These are phyloP conservation scores for Yamadazyma membranifaciens DNA, from an alignment of 1,139 yeast genomes.

Conservation along the genomic window DNA sequence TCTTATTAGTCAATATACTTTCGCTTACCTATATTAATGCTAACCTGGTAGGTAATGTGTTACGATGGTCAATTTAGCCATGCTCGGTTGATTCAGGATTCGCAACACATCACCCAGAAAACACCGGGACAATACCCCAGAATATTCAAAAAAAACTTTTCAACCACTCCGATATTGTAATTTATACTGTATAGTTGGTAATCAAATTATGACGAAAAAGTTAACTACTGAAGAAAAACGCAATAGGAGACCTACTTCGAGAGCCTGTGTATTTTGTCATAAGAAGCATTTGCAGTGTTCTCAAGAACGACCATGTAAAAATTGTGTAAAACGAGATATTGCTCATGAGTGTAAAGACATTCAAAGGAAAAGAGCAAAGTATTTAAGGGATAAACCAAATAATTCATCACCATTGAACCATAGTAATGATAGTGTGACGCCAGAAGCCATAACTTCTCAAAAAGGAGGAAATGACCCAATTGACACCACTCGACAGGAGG, in stretches of 20 bases:
- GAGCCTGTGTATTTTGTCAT: slow-evolving; percentile 74
- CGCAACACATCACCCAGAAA: background rate
- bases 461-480: background rate
- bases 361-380: slow-evolving; percentile 55
- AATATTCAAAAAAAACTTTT: background rate
- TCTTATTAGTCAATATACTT: too few species aligned
- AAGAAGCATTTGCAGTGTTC: slow-evolving; percentile 68
- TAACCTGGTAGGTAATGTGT: too few species aligned
- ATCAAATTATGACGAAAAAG: slow-evolving; percentile 50
- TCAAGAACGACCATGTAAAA: slow-evolving; percentile 62
- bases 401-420: slow-evolving; percentile 1
- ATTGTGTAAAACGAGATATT: slow-evolving; percentile 62
- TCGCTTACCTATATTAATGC: too few species aligned
- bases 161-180: background rate
- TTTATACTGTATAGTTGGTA: background rate
- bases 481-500: too few species aligned
- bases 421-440: background rate
- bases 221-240: slow-evolving; percentile 53
- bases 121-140: slow-evolving; percentile 2
- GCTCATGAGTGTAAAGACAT: slow-evolving; percentile 57
- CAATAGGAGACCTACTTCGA: slow-evolving; percentile 56
- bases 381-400: slow-evolving; percentile 18
- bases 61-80: too few species aligned
- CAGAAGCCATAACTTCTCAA: background rate
- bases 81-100: too few species aligned